Base-by-base conservation (phyloP, 257 asterid genomes). In the Eucommia ulmoides region DNA sequence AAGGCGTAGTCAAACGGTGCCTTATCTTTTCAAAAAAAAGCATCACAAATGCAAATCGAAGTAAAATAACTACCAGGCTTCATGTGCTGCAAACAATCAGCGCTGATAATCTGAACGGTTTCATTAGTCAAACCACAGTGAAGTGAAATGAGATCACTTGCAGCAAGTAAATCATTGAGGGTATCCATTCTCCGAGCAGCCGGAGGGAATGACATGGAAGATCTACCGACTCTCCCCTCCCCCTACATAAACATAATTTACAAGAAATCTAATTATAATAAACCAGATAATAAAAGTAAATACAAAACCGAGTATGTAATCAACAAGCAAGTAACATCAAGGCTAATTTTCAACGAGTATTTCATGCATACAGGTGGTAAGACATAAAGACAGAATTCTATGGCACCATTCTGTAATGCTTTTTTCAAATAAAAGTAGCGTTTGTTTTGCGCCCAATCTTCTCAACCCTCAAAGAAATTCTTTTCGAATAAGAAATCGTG, bases 101-200 rank as follows among this genome's bases (percentile, higher is more conserved):
- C 82, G 59, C 77, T 87, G 41, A 92, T 74, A 50, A 92, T 83
- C 71, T 92, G 99, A 64, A 81, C 55, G 1, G 99, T 83, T 48
- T 92, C 97, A 44, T 83, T 71, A 47, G 97, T 73, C 61, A 92
- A 72, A 41, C 95, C 80, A 74, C 99, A 92, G 62, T 92, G 99
- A 60, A 92, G 65, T 2, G 99, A 87, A 63, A 92, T 64, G 35
- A 92, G 80, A 65, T 92, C 97, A 62, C 99, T 92, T 46, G 99
- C 99, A 57, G 99, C 99, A 57, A 92, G 93, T 65, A 92, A 79
- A 62, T 92, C 99, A 56, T 92, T 81, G 23, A 92, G 94, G 3
- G 99, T 92, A 59, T 92, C 99, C 99, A 92, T 92, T 78, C 81
- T 80, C 69, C 99, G 75, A 22, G 99, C 99, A 55, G 94, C 94